Evolutionary conservation across 768 basidiomycete species (phyloP).

Genomic region (Exidia glandulosa): DNA sequence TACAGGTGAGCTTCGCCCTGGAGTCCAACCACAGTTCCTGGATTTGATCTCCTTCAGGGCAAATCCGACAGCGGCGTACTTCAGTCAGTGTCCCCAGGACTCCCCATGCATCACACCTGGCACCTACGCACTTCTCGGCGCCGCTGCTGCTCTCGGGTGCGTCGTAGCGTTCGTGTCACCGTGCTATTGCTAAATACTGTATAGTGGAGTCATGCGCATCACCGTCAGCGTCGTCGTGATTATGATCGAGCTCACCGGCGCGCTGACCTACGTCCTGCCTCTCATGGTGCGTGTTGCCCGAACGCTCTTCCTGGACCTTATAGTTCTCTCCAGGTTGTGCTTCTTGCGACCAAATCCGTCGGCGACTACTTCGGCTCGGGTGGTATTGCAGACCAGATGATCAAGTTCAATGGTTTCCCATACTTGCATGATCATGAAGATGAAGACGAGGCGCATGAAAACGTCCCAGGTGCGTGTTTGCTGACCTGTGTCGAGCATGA

Average conservation of each 20-base stretch:
- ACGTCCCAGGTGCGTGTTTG: slow-evolving; percentile 63
- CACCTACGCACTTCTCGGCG: slow-evolving; percentile 94
- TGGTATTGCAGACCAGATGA: slow-evolving; percentile 96
- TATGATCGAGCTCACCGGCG: slow-evolving; percentile 98
- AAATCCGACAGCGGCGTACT: slow-evolving; percentile 75
- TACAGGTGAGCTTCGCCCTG: slow-evolving; percentile 43
- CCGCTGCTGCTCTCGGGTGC: slow-evolving; percentile 88
- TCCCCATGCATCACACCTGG: slow-evolving; percentile 96
- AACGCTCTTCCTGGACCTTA: background rate
- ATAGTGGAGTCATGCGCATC: slow-evolving; percentile 89
- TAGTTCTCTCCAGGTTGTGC: slow-evolving; percentile 61
- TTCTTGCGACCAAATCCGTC: slow-evolving; percentile 93
- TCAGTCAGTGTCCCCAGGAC: slow-evolving; percentile 83
- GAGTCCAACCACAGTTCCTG: background rate
- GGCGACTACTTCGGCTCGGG: slow-evolving; percentile 87
- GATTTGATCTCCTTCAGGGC: slow-evolving; percentile 37
- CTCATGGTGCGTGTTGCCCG: slow-evolving; percentile 66
- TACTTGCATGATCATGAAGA: slow-evolving; percentile 81
- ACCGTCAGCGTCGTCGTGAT: slow-evolving; percentile 98
- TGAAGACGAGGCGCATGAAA: slow-evolving; percentile 62
- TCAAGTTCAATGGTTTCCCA: slow-evolving; percentile 93
- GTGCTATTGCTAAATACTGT: background rate
- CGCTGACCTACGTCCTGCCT: slow-evolving; percentile 91
- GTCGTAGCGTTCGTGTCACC: slow-evolving; percentile 6
- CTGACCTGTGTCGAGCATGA: background rate